Percentiles rank a stretch among this genome's conserved stretches.
Conservation (phyloP, 768 basidiomycete species). For the Rhodotorula diobovata region DNA sequence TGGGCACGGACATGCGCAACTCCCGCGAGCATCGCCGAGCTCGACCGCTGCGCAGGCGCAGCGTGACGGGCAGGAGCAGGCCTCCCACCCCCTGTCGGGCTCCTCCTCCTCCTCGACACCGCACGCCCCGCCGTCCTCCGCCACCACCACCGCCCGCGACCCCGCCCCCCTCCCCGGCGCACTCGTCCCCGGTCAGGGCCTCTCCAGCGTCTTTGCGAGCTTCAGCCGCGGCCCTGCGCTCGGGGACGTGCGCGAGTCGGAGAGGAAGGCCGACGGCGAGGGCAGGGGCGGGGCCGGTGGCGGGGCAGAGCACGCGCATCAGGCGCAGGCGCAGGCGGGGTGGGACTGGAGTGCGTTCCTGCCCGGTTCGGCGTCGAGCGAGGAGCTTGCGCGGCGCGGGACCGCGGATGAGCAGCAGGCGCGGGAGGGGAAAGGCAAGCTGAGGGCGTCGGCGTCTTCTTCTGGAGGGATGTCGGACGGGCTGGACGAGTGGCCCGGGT, state of each 20-base stretch:
- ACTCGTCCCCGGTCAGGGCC: background rate
- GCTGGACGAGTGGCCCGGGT: conserved; percentile 1
- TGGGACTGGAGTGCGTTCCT: conserved; percentile 37
- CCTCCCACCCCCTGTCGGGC: background rate
- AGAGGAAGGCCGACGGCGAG: no score
- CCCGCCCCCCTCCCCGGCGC: background rate
- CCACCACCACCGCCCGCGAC: background rate
- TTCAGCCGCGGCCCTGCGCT: background rate
- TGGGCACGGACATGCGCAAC: background rate
- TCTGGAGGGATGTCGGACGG: background rate
- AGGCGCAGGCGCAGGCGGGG: background rate
- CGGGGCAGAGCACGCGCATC: background rate
- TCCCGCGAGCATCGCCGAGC: background rate
- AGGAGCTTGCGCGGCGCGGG: background rate
- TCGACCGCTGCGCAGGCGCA: background rate
- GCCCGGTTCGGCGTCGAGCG: background rate
- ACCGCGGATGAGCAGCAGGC: background rate
- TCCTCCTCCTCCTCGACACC: background rate
- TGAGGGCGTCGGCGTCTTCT: background rate
- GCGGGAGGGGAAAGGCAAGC: background rate
- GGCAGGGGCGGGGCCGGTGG: no score
- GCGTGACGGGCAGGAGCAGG: background rate
- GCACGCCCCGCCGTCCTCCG: no score
- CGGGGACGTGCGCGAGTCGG: no score
- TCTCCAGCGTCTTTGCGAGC: background rate